A percentile compares a stretch with the other conserved stretches of the same genome.
Conservation (phyloP, 345 rosid species). For the Syzygium aromaticum region DNA sequence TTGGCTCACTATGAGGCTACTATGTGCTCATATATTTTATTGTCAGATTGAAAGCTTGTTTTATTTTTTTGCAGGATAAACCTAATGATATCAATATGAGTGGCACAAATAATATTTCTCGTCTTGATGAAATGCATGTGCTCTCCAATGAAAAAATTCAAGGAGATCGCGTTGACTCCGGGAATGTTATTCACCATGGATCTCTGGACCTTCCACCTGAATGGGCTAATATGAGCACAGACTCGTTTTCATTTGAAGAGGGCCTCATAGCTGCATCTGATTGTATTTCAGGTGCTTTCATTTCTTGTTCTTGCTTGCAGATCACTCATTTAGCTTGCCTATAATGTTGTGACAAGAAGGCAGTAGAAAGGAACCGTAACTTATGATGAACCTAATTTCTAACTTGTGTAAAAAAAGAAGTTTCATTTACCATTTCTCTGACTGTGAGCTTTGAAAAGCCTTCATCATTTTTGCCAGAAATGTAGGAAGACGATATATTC, state of each 20-base stretch:
- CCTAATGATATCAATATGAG: slow-evolving; percentile 13
- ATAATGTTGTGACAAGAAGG: not conserved
- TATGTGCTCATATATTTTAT: not conserved
- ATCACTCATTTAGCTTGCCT: not conserved
- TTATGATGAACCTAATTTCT: not conserved
- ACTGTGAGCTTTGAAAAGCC: not conserved
- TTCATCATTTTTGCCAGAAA: not conserved
- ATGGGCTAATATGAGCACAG: not conserved
- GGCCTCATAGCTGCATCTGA: not conserved
- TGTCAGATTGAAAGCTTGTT: not conserved
- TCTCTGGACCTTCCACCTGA: not conserved
- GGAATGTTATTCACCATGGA: not conserved
- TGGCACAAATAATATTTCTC: slow-evolving; percentile 11
- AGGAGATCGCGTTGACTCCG: not conserved
- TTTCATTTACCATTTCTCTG: not conserved
- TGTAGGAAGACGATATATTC: not conserved
- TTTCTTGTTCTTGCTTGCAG: not conserved
- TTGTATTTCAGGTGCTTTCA: not conserved
- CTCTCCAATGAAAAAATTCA: slow-evolving; percentile 9
- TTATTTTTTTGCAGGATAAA: not conserved
- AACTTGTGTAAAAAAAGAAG: not conserved
- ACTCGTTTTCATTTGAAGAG: not conserved
- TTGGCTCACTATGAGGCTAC: not conserved
- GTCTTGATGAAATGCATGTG: slow-evolving; percentile 18
- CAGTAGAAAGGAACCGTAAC: not conserved